Evolutionary conservation across 257 asterid genomes (phyloP).

Genomic region (Forsythia suspensa): DNA sequence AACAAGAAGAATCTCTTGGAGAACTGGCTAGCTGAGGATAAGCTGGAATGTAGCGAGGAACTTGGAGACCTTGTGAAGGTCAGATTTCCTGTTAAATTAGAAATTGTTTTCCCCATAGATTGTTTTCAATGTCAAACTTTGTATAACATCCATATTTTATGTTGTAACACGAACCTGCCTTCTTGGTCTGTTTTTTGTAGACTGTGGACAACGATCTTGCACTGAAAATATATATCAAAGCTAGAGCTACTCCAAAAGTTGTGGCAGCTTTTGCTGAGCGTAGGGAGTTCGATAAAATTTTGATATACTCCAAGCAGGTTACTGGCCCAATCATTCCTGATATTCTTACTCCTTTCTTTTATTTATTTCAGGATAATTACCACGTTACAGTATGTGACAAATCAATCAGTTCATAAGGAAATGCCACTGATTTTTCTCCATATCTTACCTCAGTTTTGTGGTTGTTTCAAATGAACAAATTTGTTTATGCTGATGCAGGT

Average conservation of each 20-base stretch:
- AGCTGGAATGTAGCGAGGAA: conserved; percentile 97
- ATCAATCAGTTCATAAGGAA: neutral
- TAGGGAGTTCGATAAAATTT: conserved; percentile 93
- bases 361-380: conserved; percentile 15
- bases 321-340: neutral
- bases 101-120: conserved; percentile 11
- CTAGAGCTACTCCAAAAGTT: conserved; percentile 98
- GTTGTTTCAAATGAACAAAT: neutral
- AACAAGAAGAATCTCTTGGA: conserved; percentile 93
- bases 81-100: conserved; percentile 20
- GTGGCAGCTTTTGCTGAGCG: conserved; percentile 99
- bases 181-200: conserved; percentile 42
- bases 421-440: neutral
- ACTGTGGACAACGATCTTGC: conserved; percentile 99
- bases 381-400: neutral
- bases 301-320: conserved; percentile 99
- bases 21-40: conserved; percentile 99
- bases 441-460: neutral
- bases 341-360: neutral
- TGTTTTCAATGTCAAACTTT: neutral
- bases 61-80: conserved; percentile 99
- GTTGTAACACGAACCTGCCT: conserved; percentile 4
- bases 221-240: conserved; percentile 92
- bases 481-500: conserved; percentile 60
- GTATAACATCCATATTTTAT: conserved; percentile 10